Conservation (phyloP, 805 yeast species). For the Wickerhamomyces chaumierensis region DNA sequence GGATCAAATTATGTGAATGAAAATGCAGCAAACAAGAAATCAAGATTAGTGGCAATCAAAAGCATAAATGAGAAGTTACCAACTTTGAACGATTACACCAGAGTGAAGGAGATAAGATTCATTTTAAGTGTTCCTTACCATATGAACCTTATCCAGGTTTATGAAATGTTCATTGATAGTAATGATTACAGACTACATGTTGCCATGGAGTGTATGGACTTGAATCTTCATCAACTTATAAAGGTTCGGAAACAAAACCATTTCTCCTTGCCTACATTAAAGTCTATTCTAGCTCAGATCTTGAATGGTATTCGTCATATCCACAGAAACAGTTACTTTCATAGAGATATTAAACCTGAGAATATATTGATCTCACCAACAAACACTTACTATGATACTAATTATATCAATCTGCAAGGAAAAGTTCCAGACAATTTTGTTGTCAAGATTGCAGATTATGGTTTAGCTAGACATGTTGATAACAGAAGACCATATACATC, state of each 20-base stretch:
- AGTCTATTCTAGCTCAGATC: slow-evolving; percentile 60
- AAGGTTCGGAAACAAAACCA: slow-evolving; percentile 40
- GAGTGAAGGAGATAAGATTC: slow-evolving; percentile 58
- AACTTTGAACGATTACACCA: slow-evolving; percentile 41
- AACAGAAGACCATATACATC: slow-evolving; percentile 53
- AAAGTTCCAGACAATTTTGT: slow-evolving; percentile 33
- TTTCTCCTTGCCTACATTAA: slow-evolving; percentile 49
- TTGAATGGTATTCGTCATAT: slow-evolving; percentile 74
- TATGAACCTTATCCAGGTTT: slow-evolving; percentile 58
- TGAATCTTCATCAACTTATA: slow-evolving; percentile 70
- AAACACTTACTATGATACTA: slow-evolving; percentile 35
- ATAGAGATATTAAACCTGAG: slow-evolving; percentile 91
- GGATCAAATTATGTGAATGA: slow-evolving; percentile 15
- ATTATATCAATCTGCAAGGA: slow-evolving; percentile 15
- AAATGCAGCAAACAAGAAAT: slow-evolving; percentile 22
- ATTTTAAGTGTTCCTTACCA: slow-evolving; percentile 62
- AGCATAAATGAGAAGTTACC: slow-evolving; percentile 52
- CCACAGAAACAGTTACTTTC: slow-evolving; percentile 58
- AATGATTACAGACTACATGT: slow-evolving; percentile 52
- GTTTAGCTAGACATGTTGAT: slow-evolving; percentile 53
- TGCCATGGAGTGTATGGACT: slow-evolving; percentile 83
- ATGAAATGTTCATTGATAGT: slow-evolving; percentile 71
- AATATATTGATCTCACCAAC: slow-evolving; percentile 66
- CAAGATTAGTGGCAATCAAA: slow-evolving; percentile 64
- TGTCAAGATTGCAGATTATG: slow-evolving; percentile 72